Base-by-base conservation (phyloP, 108 stramenopile genomes). In the Nitzschia sp. region DNA sequence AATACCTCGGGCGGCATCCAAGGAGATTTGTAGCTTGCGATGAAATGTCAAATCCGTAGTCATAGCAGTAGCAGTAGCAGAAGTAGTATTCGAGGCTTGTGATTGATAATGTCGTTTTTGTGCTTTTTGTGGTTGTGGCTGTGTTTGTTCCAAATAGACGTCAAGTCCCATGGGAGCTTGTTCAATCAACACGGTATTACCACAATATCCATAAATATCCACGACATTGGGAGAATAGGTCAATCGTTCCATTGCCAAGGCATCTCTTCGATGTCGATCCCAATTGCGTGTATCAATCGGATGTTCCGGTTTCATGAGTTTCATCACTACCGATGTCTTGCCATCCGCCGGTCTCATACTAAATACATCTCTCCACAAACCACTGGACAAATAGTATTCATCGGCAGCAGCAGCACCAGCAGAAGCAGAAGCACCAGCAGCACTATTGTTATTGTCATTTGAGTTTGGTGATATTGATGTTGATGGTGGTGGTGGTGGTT, bases 191-290 rank as follows among this genome's bases (percentile, higher is more conserved):
- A 91, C 77, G 11, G 88, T 74, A 63, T 90, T 90, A 31, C 88
- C 88, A 76, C 90, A 91, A 76, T 86, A 85, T 0, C 76, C 87
- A 65, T 85, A 91, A 23, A 90, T 76, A 21, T 77, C 67, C 4
- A 88, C 85, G 45, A 94, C 50, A 61, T 90, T 58, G 25, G 81
- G 82, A 45, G 79, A 76, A 1, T 63, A 66, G 3, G 87, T 77
- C 38, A 91, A 66, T 23, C 73, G 68, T 52, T 90, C 90, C 90
- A 94, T 91, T 6, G 80, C 79, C 35, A 91, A 45, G 1, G 93
- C 90, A 69, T 94, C 93, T 31, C 93, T 63, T 17, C 90, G 84
- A 76, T 94, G 93, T 13, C 93, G 87, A 58, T 94, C 87, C 47
- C 86, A 71, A 76, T 94, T 94, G 1, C 93, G 83, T 27, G 68